Percentiles rank a stretch among this genome's conserved stretches.
Conservation (phyloP, 257 asterid species). For the Phtheirospermum japonicum region DNA sequence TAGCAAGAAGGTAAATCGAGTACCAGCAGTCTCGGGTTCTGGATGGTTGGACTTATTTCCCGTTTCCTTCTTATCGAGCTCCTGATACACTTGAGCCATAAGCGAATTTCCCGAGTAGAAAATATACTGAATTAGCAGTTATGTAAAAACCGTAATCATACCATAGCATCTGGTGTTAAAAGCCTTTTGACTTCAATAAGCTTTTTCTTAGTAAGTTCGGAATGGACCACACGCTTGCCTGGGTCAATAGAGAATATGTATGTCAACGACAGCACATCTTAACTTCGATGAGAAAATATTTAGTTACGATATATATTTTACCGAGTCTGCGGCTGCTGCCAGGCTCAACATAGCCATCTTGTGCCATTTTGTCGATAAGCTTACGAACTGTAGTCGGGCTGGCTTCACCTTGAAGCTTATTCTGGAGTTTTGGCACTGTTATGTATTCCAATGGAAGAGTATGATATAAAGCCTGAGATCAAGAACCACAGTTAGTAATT, state of each 20-base stretch:
- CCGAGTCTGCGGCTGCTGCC: constrained; percentile 77
- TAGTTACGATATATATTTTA: constrained; percentile 22
- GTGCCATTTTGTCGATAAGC: constrained; percentile 82
- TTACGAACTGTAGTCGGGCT: constrained; percentile 56
- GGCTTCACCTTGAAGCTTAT: constrained; percentile 73
- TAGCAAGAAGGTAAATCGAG: constrained; percentile 11
- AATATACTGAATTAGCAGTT: constrained; percentile 15
- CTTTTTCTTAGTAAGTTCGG: constrained; percentile 70
- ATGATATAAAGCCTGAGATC: constrained; percentile 75
- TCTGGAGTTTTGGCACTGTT: constrained; percentile 66
- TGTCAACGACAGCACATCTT: constrained; percentile 13
- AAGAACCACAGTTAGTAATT: constrained; percentile 14
- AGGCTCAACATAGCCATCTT: constrained; percentile 79
- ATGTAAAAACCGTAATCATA: constrained; percentile 23
- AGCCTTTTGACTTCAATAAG: constrained; percentile 66
- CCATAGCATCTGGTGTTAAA: constrained; percentile 56
- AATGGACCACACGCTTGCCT: constrained; percentile 95
- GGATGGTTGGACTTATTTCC: constrained; percentile 37
- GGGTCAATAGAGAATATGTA: constrained; percentile 24
- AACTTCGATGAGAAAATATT: constrained; percentile 8
- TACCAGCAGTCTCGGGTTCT: constrained; percentile 43
- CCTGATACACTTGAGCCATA: constrained; percentile 40
- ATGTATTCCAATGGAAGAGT: constrained; percentile 85
- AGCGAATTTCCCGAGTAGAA: constrained; percentile 19
- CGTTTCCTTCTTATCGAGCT: constrained; percentile 46